Evolutionary conservation across 2,329 filamentous ascomycete genomes (phyloP).

Genomic region (Colletotrichum australisinense): DNA sequence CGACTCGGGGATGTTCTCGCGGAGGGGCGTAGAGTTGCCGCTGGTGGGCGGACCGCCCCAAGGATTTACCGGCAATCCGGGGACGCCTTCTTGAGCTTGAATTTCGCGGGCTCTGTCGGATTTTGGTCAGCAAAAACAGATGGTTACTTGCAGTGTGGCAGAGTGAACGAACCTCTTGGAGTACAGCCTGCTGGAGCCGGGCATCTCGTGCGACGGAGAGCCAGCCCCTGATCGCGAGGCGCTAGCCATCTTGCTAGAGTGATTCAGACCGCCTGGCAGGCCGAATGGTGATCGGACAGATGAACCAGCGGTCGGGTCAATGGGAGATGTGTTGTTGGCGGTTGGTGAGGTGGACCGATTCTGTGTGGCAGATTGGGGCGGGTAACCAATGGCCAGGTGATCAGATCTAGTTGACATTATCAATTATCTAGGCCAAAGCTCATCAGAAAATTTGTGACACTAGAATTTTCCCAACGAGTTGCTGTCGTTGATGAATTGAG

Average conservation of each 20-base stretch:
- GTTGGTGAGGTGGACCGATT: slow-evolving; percentile 83
- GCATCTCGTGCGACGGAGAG: slow-evolving; percentile 94
- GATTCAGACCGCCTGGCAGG: slow-evolving; percentile 71
- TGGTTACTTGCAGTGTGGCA: slow-evolving; percentile 17
- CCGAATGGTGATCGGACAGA: slow-evolving; percentile 79
- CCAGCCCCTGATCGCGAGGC: slow-evolving; percentile 84
- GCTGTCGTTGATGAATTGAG: slow-evolving; percentile 12
- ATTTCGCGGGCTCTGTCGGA: slow-evolving; percentile 88
- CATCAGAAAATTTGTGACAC: slow-evolving; percentile 47
- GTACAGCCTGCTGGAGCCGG: slow-evolving; percentile 79
- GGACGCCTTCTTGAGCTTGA: slow-evolving; percentile 92
- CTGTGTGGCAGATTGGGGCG: slow-evolving; percentile 75
- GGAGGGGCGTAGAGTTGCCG: slow-evolving; percentile 93
- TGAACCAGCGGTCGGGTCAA: slow-evolving; percentile 75
- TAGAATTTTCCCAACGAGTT: slow-evolving; percentile 17
- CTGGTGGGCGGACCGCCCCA: slow-evolving; percentile 98
- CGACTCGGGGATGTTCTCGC: slow-evolving; percentile 97
- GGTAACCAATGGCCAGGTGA: slow-evolving; percentile 86
- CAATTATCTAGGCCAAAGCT: slow-evolving; percentile 74
- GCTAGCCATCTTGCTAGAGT: slow-evolving; percentile 68
- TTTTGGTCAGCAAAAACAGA: slow-evolving; percentile 29
- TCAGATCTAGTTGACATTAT: slow-evolving; percentile 96
- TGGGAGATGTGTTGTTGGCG: slow-evolving; percentile 82
- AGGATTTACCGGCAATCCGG: slow-evolving; percentile 73
- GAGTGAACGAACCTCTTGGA: slow-evolving; percentile 83